Base-by-base conservation (phyloP, 2,329 filamentous ascomycete genomes). In the Aureobasidium sp. region DNA sequence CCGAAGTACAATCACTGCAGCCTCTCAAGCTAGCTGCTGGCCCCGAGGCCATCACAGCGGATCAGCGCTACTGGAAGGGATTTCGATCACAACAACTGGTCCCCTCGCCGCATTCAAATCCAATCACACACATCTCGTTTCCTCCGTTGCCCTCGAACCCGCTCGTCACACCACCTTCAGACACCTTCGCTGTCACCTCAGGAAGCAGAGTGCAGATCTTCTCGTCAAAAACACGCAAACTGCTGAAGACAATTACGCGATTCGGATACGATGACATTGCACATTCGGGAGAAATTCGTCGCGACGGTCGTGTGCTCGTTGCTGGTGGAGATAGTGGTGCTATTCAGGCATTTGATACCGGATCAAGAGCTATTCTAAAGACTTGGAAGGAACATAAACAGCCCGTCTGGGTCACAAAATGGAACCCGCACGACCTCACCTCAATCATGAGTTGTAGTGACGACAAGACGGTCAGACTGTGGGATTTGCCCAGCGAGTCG, bases 351-450 rank as follows among this genome's bases (percentile, higher is more conserved):
- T 98, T 97, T 66, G 93, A 98, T 65, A 83, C 95, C 48, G 84
- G 79, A 66, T 91, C 90, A 54, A 80, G 93, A 58, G 90, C 90
- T 3, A 95, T 98, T 60, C 74, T 98, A 62, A 91, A 93, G 75
- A 96, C 91, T 48, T 98, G 93, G 91, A 83, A 85, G 59, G 83
- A 90, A 61, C 91, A 97, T 74, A 90, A 90, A 72, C 90, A 95
- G 76, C 88, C 93, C 12, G 88, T 95, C 21, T 96, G 91, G 85
- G 82, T 85, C 21, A 91, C 90, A 40, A 85, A 85, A 68, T 98
- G 94, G 79, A 91, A 88, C n/a, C 89, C 90, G 1, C 62, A 54
- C 30, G 85, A 93, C 57, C 78, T 90, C 59, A 98, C 93, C 0
- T 83, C 83, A 3, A 74, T 97, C 56, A 85, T 98, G 78, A 94